Evolutionary conservation across 257 asterid genomes (phyloP).

Genomic region (Petrea volubilis): DNA sequence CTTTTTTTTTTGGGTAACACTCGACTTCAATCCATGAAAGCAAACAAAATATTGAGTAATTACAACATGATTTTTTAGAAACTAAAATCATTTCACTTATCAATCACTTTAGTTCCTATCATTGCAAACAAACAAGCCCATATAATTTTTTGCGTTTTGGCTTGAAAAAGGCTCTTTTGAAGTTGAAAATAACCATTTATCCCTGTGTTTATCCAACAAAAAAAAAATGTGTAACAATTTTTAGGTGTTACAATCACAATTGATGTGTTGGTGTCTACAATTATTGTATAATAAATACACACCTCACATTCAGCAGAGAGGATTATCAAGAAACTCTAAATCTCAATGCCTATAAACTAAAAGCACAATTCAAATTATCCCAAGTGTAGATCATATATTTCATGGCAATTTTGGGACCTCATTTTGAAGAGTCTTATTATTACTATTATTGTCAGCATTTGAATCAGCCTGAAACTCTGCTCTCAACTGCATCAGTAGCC

Average conservation of each 20-base stretch:
- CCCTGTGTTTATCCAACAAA: not conserved
- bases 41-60: too few species aligned
- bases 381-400: not conserved
- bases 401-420: conserved; percentile 23
- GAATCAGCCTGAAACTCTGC: conserved; percentile 65
- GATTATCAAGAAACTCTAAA: not conserved
- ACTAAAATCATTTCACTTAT: too few species aligned
- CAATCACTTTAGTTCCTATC: too few species aligned
- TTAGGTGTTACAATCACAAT: not conserved
- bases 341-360: not conserved
- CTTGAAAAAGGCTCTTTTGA: not conserved
- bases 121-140: too few species aligned
- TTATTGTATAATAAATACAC: conserved; percentile 1
- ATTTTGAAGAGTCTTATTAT: conserved; percentile 20
- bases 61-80: too few species aligned
- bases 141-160: too few species aligned
- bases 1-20: too few species aligned
- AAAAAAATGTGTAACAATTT: not conserved
- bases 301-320: not conserved
- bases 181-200: not conserved
- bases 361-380: not conserved
- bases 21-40: too few species aligned
- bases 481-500: conserved; percentile 86
- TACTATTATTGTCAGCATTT: conserved; percentile 19
- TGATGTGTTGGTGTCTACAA: not conserved